phyloP scores from a whole-genome alignment of 441 rosid species.

The Dalechampia spathulata region DNA sequence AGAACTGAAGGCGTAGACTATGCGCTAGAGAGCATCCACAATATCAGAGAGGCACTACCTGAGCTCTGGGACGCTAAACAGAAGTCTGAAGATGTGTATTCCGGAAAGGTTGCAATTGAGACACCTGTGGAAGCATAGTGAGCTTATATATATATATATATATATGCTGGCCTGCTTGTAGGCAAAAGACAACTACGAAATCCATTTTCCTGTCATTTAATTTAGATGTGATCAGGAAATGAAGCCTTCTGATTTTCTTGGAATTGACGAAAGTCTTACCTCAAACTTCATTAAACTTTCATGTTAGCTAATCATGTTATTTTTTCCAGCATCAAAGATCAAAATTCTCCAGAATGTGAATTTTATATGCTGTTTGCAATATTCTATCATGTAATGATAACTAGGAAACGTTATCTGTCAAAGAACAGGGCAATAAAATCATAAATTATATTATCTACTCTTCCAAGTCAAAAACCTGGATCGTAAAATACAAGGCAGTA shows the following conservation, averaged over 20 bases:
- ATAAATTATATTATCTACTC: not conserved
- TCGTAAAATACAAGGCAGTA: not conserved
- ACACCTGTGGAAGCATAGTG: constrained; percentile 48
- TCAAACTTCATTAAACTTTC: not conserved
- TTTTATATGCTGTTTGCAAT: too few relatives aligned
- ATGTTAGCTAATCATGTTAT: not conserved
- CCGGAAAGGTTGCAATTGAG: constrained; percentile 54
- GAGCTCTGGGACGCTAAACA: constrained; percentile 69
- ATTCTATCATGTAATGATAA: too few relatives aligned
- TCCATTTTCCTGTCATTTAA: not conserved
- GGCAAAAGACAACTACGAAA: not conserved
- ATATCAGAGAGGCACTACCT: constrained; percentile 80
- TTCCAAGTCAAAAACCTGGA: not conserved
- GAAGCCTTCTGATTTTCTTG: too few relatives aligned
- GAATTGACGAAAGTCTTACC: too few relatives aligned
- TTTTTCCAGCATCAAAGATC: not conserved
- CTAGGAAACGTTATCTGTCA: not conserved
- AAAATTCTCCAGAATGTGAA: too few relatives aligned
- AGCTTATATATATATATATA: not conserved
- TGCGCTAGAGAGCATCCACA: constrained; percentile 85
- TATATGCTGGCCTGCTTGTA: not conserved
- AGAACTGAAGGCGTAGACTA: constrained; percentile 52
- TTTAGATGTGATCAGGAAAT: not conserved
- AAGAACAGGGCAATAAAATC: not conserved
- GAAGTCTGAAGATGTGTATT: constrained; percentile 33